phyloP scores from a whole-genome alignment of 192 early-diverging fungal species.

The Linnemannia elongata region DNA sequence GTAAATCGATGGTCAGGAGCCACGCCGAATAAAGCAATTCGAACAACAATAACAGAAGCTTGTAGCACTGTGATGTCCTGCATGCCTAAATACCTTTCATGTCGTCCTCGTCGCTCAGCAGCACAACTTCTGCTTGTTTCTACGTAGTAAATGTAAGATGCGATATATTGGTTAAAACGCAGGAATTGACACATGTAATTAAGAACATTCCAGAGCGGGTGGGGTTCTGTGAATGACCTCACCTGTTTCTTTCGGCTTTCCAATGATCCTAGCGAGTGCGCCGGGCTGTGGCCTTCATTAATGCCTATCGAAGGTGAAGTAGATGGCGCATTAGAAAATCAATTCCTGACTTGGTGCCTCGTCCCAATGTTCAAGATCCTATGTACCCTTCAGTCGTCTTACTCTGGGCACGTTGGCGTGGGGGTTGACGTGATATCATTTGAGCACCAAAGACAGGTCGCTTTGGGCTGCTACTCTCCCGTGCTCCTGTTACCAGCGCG shows the following conservation, averaged over 20 bases:
- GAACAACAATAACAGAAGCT: not conserved
- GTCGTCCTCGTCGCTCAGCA: slow-evolving; percentile 46
- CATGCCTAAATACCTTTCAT: slow-evolving; percentile 20
- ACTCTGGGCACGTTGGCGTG: not conserved
- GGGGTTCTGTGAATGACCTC: not conserved
- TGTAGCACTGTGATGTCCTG: not conserved
- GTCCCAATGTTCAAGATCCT: not conserved
- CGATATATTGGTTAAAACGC: not conserved
- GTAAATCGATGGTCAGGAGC: not conserved
- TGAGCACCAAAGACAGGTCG: not conserved
- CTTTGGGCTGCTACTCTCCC: slow-evolving; percentile 12
- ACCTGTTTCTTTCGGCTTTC: not conserved
- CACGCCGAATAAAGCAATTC: not conserved
- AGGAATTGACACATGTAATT: not conserved
- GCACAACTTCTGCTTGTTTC: not conserved
- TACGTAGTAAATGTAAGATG: not conserved
- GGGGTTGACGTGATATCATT: slow-evolving; percentile 8
- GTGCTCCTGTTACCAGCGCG: slow-evolving; percentile 25
- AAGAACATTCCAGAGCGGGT: not conserved
- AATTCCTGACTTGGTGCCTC: not conserved
- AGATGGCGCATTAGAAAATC: not conserved
- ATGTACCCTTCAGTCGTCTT: not conserved
- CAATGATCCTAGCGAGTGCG: not conserved
- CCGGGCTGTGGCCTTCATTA: not conserved
- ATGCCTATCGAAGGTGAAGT: not conserved